Evolutionary conservation across 176 grass and related monocot genomes (phyloP), one percentile per base, ranked within the genome.

Genomic region (Areca catechu): DNA sequence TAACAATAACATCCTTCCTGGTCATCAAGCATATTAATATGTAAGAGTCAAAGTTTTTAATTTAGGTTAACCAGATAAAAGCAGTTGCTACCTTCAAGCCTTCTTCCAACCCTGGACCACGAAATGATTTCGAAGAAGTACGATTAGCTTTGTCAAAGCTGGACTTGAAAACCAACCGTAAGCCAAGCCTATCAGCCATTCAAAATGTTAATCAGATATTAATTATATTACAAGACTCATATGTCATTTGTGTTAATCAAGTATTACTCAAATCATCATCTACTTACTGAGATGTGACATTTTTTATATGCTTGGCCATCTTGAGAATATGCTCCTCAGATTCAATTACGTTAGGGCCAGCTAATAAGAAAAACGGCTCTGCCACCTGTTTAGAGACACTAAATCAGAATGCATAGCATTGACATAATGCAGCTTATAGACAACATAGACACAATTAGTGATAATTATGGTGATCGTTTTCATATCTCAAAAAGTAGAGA

Each of bases 71-170:
- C 34, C 7, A 43, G 34, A n/a, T 12, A 43, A 5, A 15, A 70
- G 3, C 16, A 27, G 66, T 0, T 19, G 22, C 19, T 17, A 75
- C 92, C 86, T 96, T 96, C 12, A 96, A 72, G 22, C 86, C 92
- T 85, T 96, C 80, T 77, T 96, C 92, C 68, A 96, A 53, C 16
- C 86, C 86, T 52, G 86, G 92, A 15, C 92, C 86, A 72, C 92
- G 86, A 61, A 91, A 96, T 21, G 92, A 96, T 61, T 86, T 90
- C 12, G 80, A 89, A 12, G 91, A 96, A 51, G 91, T 96, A 54
- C 86, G 91, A 48, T 96, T 96, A 60, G 91, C 91, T 71, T 95
- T 96, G 57, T 96, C 91, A 69, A 96, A 96, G 68, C 91, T 96
- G 17, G 79, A 89, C 69, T 96, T 96, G 74, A 96, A 96, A 56